Conservation (phyloP, 345 rosid genomes). For the Citrus hindsii region DNA sequence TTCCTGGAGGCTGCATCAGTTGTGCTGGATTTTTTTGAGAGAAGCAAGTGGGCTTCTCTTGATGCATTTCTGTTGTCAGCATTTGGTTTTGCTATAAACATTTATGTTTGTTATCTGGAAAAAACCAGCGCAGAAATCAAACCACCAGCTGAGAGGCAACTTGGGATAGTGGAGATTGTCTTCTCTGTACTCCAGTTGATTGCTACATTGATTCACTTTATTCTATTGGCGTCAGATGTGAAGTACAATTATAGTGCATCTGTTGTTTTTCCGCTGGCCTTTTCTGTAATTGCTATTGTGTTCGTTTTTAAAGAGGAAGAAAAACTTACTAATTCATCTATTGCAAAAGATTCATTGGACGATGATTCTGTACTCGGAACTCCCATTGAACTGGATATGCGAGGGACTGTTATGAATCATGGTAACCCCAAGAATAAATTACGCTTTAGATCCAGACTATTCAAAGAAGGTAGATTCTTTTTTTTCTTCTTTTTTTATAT, state of each 20-base stretch:
- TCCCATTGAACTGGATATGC: neutral
- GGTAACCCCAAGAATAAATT: neutral
- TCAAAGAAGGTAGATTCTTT: slow-evolving; percentile 33
- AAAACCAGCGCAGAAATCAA: neutral
- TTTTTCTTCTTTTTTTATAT: neutral
- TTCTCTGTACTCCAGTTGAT: neutral
- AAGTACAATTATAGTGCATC: neutral
- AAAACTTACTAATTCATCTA: neutral
- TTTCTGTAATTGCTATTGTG: neutral
- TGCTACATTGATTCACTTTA: neutral
- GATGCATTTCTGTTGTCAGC: neutral
- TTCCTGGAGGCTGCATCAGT: neutral
- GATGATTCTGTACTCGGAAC: neutral
- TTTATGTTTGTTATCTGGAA: neutral
- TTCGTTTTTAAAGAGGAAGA: neutral
- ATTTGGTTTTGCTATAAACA: neutral
- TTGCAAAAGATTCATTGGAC: neutral
- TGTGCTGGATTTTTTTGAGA: neutral
- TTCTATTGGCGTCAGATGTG: neutral
- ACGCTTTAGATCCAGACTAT: neutral
- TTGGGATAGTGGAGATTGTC: neutral
- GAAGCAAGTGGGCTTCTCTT: neutral
- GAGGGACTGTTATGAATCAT: neutral
- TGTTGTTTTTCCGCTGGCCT: neutral
- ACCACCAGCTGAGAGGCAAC: slow-evolving; percentile 1